Conservation (phyloP, 2,329 filamentous ascomycete genomes). For the Ploettnerulaceae sp. region DNA sequence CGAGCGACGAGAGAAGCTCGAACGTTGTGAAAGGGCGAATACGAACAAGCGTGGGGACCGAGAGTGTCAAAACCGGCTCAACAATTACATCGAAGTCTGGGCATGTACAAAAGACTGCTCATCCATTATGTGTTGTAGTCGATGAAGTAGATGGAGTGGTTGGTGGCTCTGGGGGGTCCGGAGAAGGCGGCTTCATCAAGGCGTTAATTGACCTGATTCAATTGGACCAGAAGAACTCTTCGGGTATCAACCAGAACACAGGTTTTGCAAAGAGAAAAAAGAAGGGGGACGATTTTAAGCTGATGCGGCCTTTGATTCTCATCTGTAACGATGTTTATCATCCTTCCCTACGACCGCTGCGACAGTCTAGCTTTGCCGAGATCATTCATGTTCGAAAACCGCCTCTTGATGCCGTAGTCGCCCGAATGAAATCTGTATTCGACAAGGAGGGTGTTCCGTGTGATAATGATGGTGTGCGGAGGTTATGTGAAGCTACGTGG, state of each 20-base stretch:
- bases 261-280: conserved; percentile 45
- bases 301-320: conserved; percentile 82
- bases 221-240: conserved; percentile 75
- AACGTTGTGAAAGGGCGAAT: conserved; percentile 90
- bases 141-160: conserved; percentile 97
- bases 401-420: conserved; percentile 77
- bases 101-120: conserved; percentile 65
- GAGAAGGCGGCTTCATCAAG: conserved; percentile 93
- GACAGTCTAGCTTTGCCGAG: conserved; percentile 81
- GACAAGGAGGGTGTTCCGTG: conserved; percentile 83
- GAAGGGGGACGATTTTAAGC: conserved; percentile 79
- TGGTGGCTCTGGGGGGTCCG: conserved; percentile 66
- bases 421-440: conserved; percentile 77
- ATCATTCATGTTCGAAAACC: conserved; percentile 90
- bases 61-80: conserved; percentile 76
- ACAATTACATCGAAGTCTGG: conserved; percentile 47
- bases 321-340: conserved; percentile 99
- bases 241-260: conserved; percentile 33
- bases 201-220: conserved; percentile 87
- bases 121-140: conserved; percentile 87
- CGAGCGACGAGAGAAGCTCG: conserved; percentile 86
- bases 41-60: conserved; percentile 84
- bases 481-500: conserved; percentile 79
- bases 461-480: conserved; percentile 83
- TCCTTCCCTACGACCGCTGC: conserved; percentile 75